phyloP scores from a whole-genome alignment of 1,284 basidiomycete species.

The Retiboletus fuscus region DNA sequence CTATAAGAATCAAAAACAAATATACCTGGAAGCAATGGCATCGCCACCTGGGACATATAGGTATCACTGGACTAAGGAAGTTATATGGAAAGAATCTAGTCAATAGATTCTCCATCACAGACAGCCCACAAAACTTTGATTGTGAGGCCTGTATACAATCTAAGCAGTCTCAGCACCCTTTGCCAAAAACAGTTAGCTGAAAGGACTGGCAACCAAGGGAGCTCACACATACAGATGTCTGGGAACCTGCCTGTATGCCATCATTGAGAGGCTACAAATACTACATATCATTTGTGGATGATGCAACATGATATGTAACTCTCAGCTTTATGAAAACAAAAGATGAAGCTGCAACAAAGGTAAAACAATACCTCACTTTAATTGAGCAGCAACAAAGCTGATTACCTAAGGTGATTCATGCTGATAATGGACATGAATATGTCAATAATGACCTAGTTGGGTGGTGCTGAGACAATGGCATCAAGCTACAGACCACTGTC shows the following conservation, averaged over 20 bases:
- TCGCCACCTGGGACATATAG: neutral
- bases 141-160: neutral
- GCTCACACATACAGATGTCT: constrained; percentile 14
- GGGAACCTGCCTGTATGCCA: neutral
- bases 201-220: neutral
- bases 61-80: neutral
- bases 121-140: neutral
- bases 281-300: constrained; percentile 7
- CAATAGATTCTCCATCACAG: neutral
- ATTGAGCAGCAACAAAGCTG: neutral
- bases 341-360: neutral
- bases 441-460: neutral
- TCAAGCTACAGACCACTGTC: neutral
- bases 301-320: neutral
- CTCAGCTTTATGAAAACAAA: neutral
- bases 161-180: neutral
- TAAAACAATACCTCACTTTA: neutral
- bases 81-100: neutral
- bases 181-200: neutral
- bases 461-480: neutral
- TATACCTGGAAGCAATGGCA: neutral
- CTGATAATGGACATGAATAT: constrained; percentile 4
- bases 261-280: neutral
- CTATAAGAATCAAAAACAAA: neutral
- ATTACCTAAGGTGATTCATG: neutral